Evolutionary conservation across 805 yeast species (phyloP).

Genomic region (Scheffersomyces coipomensis): DNA sequence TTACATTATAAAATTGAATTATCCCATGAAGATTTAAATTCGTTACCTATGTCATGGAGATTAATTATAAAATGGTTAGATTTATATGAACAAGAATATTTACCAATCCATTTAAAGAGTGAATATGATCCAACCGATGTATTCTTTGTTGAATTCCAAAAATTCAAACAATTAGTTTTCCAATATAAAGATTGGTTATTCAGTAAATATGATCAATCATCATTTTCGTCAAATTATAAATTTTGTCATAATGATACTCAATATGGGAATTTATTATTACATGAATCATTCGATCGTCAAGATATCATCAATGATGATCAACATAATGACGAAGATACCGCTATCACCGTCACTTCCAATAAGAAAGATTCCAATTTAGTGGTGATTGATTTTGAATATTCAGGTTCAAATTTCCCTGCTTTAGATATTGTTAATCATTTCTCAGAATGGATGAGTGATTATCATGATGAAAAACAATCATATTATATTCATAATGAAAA

Average conservation of each 20-base stretch:
- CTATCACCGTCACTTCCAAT: conserved; percentile 26
- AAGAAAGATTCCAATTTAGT: conserved; percentile 56
- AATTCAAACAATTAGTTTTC: conserved; percentile 48
- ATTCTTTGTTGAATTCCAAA: conserved; percentile 46
- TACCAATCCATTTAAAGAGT: conserved; percentile 32
- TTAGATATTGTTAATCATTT: conserved; percentile 92
- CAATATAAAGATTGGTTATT: conserved; percentile 65
- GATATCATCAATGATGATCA: conserved; percentile 24
- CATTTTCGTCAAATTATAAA: conserved; percentile 50
- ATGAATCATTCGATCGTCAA: conserved; percentile 51
- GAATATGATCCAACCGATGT: conserved; percentile 31
- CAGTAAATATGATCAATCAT: conserved; percentile 43
- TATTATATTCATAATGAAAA: conserved; percentile 53
- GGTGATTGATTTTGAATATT: conserved; percentile 95
- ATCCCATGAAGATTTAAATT: conserved; percentile 48
- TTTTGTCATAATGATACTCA: conserved; percentile 98
- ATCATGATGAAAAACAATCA: conserved; percentile 56
- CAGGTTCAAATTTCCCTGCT: conserved; percentile 88
- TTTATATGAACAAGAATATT: conserved; percentile 42
- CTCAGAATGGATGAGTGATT: conserved; percentile 96
- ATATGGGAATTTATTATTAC: conserved; percentile 84
- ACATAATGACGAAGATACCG: conserved; percentile 3
- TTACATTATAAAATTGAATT: conserved; percentile 78
- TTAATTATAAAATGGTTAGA: conserved; percentile 70
- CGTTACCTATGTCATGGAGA: conserved; percentile 70